Evolutionary conservation across 495 filamentous ascomycete species (phyloP), one percentile per base, ranked within the genome.

Genomic region (Penicillium nucicola): DNA sequence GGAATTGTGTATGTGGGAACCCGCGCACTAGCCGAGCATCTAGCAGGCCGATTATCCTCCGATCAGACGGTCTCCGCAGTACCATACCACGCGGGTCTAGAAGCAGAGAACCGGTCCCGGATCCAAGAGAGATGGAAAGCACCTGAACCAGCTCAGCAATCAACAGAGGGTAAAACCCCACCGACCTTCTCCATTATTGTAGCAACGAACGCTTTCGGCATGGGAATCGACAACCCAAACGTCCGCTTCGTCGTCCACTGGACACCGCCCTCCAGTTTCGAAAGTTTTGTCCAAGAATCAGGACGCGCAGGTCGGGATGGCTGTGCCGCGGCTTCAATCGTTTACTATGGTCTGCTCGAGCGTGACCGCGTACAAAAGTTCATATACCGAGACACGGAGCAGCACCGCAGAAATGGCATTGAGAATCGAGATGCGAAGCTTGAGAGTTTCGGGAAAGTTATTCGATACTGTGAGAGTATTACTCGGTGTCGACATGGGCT

Each of bases 181-280:
- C 65, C 63, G 8, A 83, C 85, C 5, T 96, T 93, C 65, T 89
- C 92, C 57, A 84, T 97, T 41, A 91, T 97, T 37, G 88, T 97
- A 34, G 92, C 92, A 5, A 97, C 92, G 0, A 97, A 90, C 3
- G 92, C 92, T 0, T 97, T 97, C 53, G 92, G 92, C 6, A 97
- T 98, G 92, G 92, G 92, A 4, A 97, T 98, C 57, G 91, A 97
- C 60, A 96, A 96, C 67, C 81, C 92, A 23, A 84, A 93, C 57
- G 92, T 97, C 13, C 83, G 92, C 3, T 96, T 96, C 58, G 90
- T 97, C 2, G 81, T 95, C 3, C 92, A 97, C 65, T 97, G 92
- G 91, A 85, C 87, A 45, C 73, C 96, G 13, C 89, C 91, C 10
- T 93, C 92, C 60, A 90, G 84, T 25, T 96, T 97, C 64, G 92